These are phyloP conservation scores for Telopea speciosissima DNA, from an alignment of 177 flowering plant species.

Conservation along the genomic window DNA sequence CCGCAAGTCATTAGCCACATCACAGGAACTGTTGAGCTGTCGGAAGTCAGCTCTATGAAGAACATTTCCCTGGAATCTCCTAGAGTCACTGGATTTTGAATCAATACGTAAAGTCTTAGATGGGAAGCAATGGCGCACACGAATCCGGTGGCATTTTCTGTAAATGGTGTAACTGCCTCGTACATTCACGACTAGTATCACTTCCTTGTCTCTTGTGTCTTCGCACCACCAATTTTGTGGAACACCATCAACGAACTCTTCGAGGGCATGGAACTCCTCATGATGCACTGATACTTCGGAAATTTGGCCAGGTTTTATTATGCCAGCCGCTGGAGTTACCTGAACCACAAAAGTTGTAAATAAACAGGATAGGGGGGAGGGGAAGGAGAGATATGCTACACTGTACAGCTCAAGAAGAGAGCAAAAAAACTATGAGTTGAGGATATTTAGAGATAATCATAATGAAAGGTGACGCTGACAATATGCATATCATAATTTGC, in stretches of 20 bases:
- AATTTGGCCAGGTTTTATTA: conserved; percentile 56
- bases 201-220: conserved; percentile 89
- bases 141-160: conserved; percentile 36
- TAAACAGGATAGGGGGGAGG: neutral
- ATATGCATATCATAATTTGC: no score
- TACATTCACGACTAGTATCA: conserved; percentile 37
- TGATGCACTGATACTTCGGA: conserved; percentile 71
- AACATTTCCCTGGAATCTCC: conserved; percentile 27
- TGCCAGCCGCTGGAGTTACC: conserved; percentile 81
- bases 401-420: no score
- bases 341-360: conserved; percentile 20
- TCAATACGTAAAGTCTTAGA: conserved; percentile 29
- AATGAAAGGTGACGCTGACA: neutral
- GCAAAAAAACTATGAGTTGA: no score
- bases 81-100: conserved; percentile 30
- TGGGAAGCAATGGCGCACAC: conserved; percentile 55
- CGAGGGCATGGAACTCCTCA: conserved; percentile 46
- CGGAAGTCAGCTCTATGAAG: conserved; percentile 62
- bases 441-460: neutral
- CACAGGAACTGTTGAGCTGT: conserved; percentile 39
- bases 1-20: conserved; percentile 47
- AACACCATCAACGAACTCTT: conserved; percentile 65
- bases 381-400: neutral
- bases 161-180: conserved; percentile 48
- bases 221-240: conserved; percentile 91